Percentiles rank a stretch among this genome's conserved stretches.
These are phyloP conservation scores for Catunica adiposa DNA, from an alignment of 2,329 filamentous ascomycete species.

Conservation along the genomic window DNA sequence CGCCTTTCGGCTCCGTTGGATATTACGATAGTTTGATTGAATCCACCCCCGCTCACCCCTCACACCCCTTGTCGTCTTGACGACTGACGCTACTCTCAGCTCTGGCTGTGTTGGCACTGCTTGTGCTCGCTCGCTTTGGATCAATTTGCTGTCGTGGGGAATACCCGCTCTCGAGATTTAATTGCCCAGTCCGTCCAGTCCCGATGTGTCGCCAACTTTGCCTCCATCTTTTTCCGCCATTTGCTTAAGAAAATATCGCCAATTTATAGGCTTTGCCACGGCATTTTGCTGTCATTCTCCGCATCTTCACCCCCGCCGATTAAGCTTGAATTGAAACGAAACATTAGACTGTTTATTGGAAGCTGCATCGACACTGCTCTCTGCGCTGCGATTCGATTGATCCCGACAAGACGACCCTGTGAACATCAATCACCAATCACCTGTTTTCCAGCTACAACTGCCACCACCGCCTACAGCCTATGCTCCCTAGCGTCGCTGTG, in stretches of 20 bases:
- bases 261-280: not conserved
- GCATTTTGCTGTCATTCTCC: not conserved
- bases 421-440: constrained; percentile 2
- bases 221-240: not conserved
- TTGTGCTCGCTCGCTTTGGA: not conserved
- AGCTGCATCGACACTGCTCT: not conserved
- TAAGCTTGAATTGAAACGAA: not conserved
- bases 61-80: not conserved
- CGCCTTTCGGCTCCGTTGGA: not conserved
- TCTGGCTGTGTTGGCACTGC: not conserved
- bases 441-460: not conserved
- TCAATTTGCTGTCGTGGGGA: not conserved
- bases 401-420: not conserved
- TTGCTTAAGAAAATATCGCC: not conserved
- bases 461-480: not conserved
- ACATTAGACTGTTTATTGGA: not conserved
- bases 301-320: not conserved
- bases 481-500: not conserved
- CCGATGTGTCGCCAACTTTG: not conserved
- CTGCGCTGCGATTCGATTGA: not conserved
- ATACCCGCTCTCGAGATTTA: not conserved
- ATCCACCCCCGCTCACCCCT: not conserved
- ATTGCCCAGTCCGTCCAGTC: not conserved
- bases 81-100: not conserved
- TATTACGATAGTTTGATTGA: constrained; percentile 2